phyloP scores from a whole-genome alignment of 352 stramenopile species.

The Globisporangium uncinulatum region DNA sequence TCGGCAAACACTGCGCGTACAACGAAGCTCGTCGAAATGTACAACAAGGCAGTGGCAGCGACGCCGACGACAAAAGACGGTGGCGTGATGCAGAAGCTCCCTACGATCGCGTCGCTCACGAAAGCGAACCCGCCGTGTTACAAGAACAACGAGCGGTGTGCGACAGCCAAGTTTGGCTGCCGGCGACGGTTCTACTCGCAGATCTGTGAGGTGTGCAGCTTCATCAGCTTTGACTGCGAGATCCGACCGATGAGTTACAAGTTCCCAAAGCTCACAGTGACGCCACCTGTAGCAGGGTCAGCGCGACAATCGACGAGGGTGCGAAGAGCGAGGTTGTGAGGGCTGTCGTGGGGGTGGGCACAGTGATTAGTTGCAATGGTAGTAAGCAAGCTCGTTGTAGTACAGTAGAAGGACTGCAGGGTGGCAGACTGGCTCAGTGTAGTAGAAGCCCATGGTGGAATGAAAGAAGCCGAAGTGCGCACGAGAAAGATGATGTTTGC shows the following conservation, averaged over 20 bases:
- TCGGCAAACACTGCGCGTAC: constrained; percentile 40
- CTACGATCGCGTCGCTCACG: constrained; percentile 28
- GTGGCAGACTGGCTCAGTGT: too few relatives aligned
- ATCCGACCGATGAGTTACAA: not conserved
- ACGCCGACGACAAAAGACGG: constrained; percentile 29
- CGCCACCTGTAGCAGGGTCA: not conserved
- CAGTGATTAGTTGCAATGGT: too few relatives aligned
- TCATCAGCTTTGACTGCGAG: not conserved
- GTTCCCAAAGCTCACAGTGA: not conserved
- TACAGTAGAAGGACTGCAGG: too few relatives aligned
- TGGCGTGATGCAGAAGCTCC: constrained; percentile 40
- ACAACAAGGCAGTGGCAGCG: constrained; percentile 24
- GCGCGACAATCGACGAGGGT: too few relatives aligned
- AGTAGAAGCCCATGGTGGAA: too few relatives aligned
- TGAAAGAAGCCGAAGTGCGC: too few relatives aligned
- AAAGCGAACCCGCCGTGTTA: constrained; percentile 52
- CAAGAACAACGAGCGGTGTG: constrained; percentile 46
- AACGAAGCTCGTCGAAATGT: constrained; percentile 38
- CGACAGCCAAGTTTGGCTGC: constrained; percentile 40
- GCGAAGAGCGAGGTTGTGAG: not conserved
- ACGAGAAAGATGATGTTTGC: too few relatives aligned
- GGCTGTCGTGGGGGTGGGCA: not conserved
- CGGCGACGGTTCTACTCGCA: constrained; percentile 46
- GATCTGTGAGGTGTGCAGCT: constrained; percentile 50
- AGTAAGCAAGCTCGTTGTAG: too few relatives aligned